phyloP scores from a whole-genome alignment of 805 yeast species.

The Teunomyces cretensis region DNA sequence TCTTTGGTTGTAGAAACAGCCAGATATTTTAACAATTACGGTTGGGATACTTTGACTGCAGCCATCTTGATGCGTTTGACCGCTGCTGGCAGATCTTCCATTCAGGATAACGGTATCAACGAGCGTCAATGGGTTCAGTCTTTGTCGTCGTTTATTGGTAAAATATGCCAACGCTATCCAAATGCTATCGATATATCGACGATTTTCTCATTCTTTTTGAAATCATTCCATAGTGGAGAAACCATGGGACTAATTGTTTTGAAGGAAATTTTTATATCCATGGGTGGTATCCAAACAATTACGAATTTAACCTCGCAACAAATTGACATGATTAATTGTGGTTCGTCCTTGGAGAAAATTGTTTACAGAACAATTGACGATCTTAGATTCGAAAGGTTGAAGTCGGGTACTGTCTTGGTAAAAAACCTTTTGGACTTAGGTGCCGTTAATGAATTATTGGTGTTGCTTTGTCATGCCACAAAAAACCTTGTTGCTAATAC shows the following conservation, averaged over 20 bases:
- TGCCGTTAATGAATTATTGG: conserved; percentile 60
- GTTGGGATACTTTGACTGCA: conserved; percentile 82
- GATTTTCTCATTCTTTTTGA: conserved; percentile 56
- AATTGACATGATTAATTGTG: conserved; percentile 64
- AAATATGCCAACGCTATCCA: conserved; percentile 56
- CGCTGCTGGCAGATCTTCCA: conserved; percentile 56
- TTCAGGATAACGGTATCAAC: conserved; percentile 77
- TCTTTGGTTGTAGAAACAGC: conserved; percentile 79
- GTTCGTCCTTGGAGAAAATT: conserved; percentile 51
- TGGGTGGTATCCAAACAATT: conserved; percentile 77
- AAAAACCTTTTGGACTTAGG: conserved; percentile 43
- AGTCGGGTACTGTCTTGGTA: conserved; percentile 53
- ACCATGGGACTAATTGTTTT: conserved; percentile 62
- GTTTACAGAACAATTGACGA: conserved; percentile 63
- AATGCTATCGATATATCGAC: conserved; percentile 59
- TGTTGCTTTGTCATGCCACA: conserved; percentile 55
- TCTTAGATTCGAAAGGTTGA: conserved; percentile 45
- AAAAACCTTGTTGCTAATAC: conserved; percentile 36
- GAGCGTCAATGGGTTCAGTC: conserved; percentile 87
- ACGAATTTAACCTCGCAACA: conserved; percentile 67
- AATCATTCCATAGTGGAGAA: conserved; percentile 61
- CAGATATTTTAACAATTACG: conserved; percentile 66
- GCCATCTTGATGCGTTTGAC: conserved; percentile 72
- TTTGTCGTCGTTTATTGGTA: conserved; percentile 74
- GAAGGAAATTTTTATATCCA: conserved; percentile 62